Evolutionary conservation across 1,139 yeast genomes (phyloP), one percentile per base, ranked within the genome.

Genomic region (Ogataea hybrid): DNA sequence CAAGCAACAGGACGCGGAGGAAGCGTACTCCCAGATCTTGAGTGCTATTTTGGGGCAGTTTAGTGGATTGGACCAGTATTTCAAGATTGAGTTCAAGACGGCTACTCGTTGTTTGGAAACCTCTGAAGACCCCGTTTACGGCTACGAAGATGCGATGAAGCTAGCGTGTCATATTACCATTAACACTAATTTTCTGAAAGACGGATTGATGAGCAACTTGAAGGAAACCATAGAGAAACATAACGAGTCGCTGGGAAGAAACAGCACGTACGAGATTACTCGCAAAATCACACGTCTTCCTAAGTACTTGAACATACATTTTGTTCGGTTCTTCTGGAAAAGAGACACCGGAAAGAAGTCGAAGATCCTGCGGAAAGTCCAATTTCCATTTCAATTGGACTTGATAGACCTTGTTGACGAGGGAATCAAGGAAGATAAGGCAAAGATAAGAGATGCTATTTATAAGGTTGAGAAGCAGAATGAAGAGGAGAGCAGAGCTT

Each of bases 1-100:
- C 61, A 89, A 86, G 62, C 98, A 92, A 67, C 99, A 92, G 64
- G 99, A 92, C 70, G 98, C 98, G 0, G 99, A 92, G 67, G 99
- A 92, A 62, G 86, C 94, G 20, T 89, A 81, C 67, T 83, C 96
- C 11, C 94, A 86, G 60, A 73, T 92, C 43, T 66, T 90, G 50
- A 68, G 71, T 35, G 65, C 75, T 25, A 64, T 88, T 49, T 67
- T 77, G 28, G 48, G 56, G 12, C 67, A 71, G 42, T 56, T 74
- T 59, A 65, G 77, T 58, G 64, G 72, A 54, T 51, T 81, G 27
- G 78, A 79, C 40, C 77, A 79, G 50, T 71, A 68, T 47, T 84
- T 90, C 63, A 77, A 77, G 37, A 71, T 95, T 34, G 70, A 73
- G 23, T 83, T 85, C 58, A 81, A 77, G 52, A 75, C 81, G 9